phyloP scores from a whole-genome alignment of 2,329 filamentous ascomycete species.

The Microdochium trichocladiopsis region DNA sequence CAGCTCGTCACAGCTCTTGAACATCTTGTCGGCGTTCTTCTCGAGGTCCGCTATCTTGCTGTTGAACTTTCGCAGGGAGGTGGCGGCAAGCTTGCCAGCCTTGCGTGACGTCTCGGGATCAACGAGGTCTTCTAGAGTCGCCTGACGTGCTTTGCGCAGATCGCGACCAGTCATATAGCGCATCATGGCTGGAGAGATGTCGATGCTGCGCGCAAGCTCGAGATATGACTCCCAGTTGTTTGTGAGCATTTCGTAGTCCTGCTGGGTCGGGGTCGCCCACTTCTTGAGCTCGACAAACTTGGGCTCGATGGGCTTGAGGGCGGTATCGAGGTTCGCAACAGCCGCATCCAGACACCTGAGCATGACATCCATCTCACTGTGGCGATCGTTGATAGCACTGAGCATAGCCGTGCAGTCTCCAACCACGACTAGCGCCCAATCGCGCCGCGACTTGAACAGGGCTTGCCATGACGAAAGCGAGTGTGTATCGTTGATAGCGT shows the following conservation, averaged over 20 bases:
- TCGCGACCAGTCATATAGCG: conserved; percentile 53
- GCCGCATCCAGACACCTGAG: conserved; percentile 77
- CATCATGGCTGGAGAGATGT: conserved; percentile 60
- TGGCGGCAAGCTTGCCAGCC: conserved; percentile 59
- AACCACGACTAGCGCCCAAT: conserved; percentile 69
- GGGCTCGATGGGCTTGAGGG: conserved; percentile 63
- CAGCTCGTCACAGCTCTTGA: conserved; percentile 53
- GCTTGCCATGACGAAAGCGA: conserved; percentile 83
- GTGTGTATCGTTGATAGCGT: conserved; percentile 72
- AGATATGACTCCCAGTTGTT: conserved; percentile 64
- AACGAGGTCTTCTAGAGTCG: conserved; percentile 68
- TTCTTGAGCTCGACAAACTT: conserved; percentile 65
- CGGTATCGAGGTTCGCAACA: conserved; percentile 74
- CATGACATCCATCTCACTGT: conserved; percentile 69
- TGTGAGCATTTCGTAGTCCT: conserved; percentile 59
- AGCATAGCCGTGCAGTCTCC: conserved; percentile 64
- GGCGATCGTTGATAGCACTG: conserved; percentile 53
- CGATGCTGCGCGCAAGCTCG: conserved; percentile 54
- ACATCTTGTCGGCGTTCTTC: conserved; percentile 50
- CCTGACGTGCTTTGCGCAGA: conserved; percentile 34
- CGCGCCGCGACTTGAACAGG: conserved; percentile 71
- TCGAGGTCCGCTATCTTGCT: conserved; percentile 55
- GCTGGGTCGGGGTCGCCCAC: conserved; percentile 61
- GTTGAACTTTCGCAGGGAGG: conserved; percentile 52
- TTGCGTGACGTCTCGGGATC: conserved; percentile 66